Conservation (phyloP, 345 rosid species). For the Eucalyptus regnans region DNA sequence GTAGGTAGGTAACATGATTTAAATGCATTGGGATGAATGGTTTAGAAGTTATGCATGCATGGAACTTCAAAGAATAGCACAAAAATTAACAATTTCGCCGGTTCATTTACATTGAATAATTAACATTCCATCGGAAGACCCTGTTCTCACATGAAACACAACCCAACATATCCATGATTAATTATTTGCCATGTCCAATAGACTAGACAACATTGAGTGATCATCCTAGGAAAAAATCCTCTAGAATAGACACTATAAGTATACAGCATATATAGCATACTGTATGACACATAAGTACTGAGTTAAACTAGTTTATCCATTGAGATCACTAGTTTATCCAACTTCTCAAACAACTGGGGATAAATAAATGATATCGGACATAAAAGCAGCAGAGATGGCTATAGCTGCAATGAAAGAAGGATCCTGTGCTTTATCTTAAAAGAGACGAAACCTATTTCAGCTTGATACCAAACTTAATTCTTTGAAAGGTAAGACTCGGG, state of each 20-base stretch:
- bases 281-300: background rate
- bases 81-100: background rate
- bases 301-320: background rate
- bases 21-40: background rate
- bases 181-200: background rate
- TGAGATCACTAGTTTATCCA: background rate
- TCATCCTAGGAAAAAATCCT: background rate
- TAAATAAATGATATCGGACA: background rate
- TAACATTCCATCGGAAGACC: background rate
- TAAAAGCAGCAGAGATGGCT: background rate
- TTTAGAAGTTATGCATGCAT: background rate
- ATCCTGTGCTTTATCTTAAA: background rate
- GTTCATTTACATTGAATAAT: background rate
- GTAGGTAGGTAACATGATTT: background rate
- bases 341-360: background rate
- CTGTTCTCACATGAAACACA: background rate
- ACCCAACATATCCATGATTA: background rate
- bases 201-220: background rate
- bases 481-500: background rate
- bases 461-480: background rate
- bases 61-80: background rate
- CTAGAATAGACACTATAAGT: background rate
- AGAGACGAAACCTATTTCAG: background rate
- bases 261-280: background rate
- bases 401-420: background rate